Conservation (phyloP, 352 stramenopile genomes). For the Globisporangium barbulae region DNA sequence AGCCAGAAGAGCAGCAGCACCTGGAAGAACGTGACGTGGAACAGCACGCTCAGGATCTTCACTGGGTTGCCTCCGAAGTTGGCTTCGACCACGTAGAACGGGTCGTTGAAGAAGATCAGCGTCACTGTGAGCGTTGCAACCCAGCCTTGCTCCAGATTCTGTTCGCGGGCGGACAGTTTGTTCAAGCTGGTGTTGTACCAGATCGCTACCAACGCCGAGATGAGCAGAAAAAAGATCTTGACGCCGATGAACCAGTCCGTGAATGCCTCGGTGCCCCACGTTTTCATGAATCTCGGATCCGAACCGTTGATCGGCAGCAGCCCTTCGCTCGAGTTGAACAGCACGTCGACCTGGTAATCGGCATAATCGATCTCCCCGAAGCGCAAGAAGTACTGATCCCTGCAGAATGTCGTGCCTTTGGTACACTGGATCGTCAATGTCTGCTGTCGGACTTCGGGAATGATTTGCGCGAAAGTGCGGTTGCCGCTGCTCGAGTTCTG, state of each 20-base stretch:
- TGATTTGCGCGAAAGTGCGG: conserved; percentile 35
- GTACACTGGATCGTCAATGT: conserved; percentile 33
- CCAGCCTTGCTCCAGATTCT: conserved; percentile 61
- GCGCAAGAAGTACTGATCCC: conserved; percentile 45
- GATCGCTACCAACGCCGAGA: conserved; percentile 28
- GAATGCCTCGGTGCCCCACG: conserved; percentile 43
- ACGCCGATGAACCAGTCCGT: conserved; percentile 58
- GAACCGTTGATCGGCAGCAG: conserved; percentile 36
- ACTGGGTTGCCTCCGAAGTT: conserved; percentile 43
- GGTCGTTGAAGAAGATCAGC: conserved; percentile 58
- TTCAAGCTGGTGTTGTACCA: conserved; percentile 49
- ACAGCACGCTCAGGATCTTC: conserved; percentile 44
- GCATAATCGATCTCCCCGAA: conserved; percentile 55
- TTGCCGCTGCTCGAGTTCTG: conserved; percentile 28
- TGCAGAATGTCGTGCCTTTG: conserved; percentile 30
- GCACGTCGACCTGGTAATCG: conserved; percentile 49
- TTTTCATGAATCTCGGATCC: conserved; percentile 52
- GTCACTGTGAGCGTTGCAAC: conserved; percentile 40
- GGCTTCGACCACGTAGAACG: conserved; percentile 52
- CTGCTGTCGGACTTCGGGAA: conserved; percentile 32
- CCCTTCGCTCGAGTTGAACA: conserved; percentile 48
- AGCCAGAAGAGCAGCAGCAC: conserved; percentile 57
- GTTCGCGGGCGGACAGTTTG: conserved; percentile 40
- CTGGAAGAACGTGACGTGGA: conserved; percentile 63
- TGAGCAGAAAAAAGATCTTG: conserved; percentile 52